Base-by-base conservation (phyloP, 2,329 filamentous ascomycete species). In the Arthrinium puccinioides region DNA sequence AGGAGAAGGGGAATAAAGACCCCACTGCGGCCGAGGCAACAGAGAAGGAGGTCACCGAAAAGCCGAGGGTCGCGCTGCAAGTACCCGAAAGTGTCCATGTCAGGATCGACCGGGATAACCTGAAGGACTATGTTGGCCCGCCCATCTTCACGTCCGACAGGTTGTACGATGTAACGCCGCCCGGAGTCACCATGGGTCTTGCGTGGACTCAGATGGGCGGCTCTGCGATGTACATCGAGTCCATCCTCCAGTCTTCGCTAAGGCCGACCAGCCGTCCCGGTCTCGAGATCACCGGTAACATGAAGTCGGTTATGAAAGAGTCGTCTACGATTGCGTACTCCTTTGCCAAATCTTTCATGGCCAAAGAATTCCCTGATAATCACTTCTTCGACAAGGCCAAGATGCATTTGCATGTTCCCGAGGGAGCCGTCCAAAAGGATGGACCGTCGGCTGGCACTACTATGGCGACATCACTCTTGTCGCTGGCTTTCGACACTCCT, bases 171-270 rank as follows among this genome's bases (percentile, higher is more conserved):
- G 79, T 81, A 32, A 95, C 88, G 41, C 92, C 94, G 4, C 78
- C 92, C 2, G 92, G 92, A 62, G 92, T 98, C 13, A 86, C 89
- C 16, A 97, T 98, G 92, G 92, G 92, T 47, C 76, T 98, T 36
- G 92, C 92, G 7, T 98, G 92, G 92, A 98, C 94, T 7, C 87
- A 88, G 55, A 87, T 98, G 77, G 92, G 92, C 43, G 92, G 92
- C 42, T 87, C 92, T 5, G 92, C 92, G 36, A 81, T 98, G 59
- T 98, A 98, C 62, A 87, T 98, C 40, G 92, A 98, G 64, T 94
- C 89, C 2, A 97, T 98, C 44, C 69, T 98, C 36, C 89, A 98
- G 58, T 84, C 81, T 42, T 79, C 85, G 0, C 74, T 97, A 32
- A 79, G 79, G 9, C 72, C 81, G 20, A 74, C 74, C 40, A 90